These are phyloP conservation scores for Boletus eberwhitei DNA, from an alignment of 768 basidiomycete genomes.

Conservation along the genomic window DNA sequence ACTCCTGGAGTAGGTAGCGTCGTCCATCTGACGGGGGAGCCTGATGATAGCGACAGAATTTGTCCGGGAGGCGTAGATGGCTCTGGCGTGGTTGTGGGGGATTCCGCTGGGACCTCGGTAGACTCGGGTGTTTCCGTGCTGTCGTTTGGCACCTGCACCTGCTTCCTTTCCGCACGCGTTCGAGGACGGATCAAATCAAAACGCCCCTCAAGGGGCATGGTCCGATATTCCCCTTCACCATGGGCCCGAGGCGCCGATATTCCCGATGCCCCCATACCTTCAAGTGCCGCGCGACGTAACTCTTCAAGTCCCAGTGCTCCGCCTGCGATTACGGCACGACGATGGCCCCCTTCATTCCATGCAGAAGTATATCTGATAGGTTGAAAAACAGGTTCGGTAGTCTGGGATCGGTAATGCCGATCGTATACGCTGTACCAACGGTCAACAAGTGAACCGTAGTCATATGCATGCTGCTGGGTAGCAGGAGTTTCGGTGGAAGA, in stretches of 20 bases:
- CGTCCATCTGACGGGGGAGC: conserved; percentile 41
- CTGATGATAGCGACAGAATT: conserved; percentile 27
- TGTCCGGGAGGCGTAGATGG: conserved; percentile 40
- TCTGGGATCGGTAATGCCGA: conserved; percentile 69
- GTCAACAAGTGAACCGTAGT: conserved; percentile 80
- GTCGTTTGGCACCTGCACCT: neutral
- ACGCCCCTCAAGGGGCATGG: conserved; percentile 83
- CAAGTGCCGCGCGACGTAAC: conserved; percentile 33
- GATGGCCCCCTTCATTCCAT: conserved; percentile 55
- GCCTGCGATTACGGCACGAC: neutral
- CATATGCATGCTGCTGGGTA: conserved; percentile 50
- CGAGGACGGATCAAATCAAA: conserved; percentile 73
- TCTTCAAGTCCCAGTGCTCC: conserved; percentile 41
- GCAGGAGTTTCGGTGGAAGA: conserved; percentile 10
- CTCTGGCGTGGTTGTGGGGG: conserved; percentile 9
- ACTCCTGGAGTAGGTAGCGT: conserved; percentile 61
- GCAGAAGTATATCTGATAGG: conserved; percentile 66
- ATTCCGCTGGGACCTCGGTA: conserved; percentile 5
- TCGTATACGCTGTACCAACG: conserved; percentile 93
- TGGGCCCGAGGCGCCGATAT: conserved; percentile 7
- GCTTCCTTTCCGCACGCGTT: conserved; percentile 22
- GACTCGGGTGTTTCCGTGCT: conserved; percentile 17
- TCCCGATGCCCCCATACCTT: conserved; percentile 24
- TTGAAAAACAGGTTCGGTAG: conserved; percentile 40
- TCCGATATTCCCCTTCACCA: conserved; percentile 72